Conservation (phyloP, 495 filamentous ascomycete species). For the Poronia punctata region DNA sequence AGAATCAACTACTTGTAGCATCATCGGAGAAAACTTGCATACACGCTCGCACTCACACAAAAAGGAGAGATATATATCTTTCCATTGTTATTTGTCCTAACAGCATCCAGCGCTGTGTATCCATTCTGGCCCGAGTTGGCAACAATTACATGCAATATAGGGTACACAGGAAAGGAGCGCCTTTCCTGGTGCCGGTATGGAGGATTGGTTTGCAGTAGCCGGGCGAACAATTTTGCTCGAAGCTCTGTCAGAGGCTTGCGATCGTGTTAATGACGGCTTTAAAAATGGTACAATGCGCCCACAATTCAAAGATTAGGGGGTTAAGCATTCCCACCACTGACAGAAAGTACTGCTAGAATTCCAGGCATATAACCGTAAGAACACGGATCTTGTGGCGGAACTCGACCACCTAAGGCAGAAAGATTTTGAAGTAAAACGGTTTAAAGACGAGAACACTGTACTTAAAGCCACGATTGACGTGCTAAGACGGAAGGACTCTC, state of each 20-base stretch:
- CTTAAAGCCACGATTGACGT: slow-evolving; percentile 24
- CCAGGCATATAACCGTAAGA: too few species aligned
- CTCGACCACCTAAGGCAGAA: slow-evolving; percentile 3
- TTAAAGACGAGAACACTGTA: slow-evolving; percentile 9
- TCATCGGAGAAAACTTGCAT: too few species aligned
- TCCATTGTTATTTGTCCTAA: too few species aligned
- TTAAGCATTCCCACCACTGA: not conserved
- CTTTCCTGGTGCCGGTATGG: too few species aligned
- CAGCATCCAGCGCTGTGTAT: too few species aligned
- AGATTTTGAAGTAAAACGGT: slow-evolving; percentile 8
- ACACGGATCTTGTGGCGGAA: too few species aligned
- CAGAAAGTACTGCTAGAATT: not conserved
- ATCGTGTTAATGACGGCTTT: slow-evolving; percentile 30
- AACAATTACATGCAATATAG: too few species aligned
- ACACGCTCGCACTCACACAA: too few species aligned
- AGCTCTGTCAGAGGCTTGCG: slow-evolving; percentile 33
- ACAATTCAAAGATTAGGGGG: slow-evolving; percentile 19
- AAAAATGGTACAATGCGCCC: slow-evolving; percentile 24
- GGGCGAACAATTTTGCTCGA: slow-evolving; percentile 34
- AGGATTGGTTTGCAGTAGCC: slow-evolving; percentile 28
- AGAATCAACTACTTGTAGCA: too few species aligned
- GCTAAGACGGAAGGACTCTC: slow-evolving; percentile 19
- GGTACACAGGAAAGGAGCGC: too few species aligned
- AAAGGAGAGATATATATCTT: too few species aligned
- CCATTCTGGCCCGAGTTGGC: too few species aligned